A percentile compares a stretch with the other conserved stretches of the same genome.
Evolutionary conservation across 345 rosid species (phyloP).

Genomic region (Durio zibethinus): DNA sequence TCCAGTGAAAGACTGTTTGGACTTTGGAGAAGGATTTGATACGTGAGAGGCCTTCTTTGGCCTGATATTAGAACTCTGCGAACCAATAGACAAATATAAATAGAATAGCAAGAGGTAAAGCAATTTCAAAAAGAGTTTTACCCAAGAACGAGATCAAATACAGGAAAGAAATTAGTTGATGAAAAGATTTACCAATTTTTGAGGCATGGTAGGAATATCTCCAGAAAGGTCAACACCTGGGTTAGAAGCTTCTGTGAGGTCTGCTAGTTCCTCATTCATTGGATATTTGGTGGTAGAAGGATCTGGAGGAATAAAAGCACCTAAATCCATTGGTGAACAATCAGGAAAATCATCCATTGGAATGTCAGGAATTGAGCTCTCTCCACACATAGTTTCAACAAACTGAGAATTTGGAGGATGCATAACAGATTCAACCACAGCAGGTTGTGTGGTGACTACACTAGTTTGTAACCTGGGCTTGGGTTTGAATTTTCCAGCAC

Average conservation of each 20-base stretch:
- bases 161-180: neutral
- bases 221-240: conserved; percentile 21
- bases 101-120: neutral
- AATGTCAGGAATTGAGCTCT: conserved; percentile 37
- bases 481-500: conserved; percentile 43
- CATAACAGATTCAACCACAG: conserved; percentile 27
- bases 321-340: conserved; percentile 33
- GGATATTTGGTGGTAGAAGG: conserved; percentile 28
- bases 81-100: neutral
- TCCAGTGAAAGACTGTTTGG: conserved; percentile 16
- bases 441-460: conserved; percentile 11
- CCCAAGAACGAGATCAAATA: neutral
- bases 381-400: conserved; percentile 25
- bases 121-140: neutral
- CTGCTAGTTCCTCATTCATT: conserved; percentile 20
- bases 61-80: conserved; percentile 22
- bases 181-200: conserved; percentile 36
- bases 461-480: conserved; percentile 33
- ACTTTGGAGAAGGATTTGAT: conserved; percentile 14
- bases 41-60: conserved; percentile 21
- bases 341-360: conserved; percentile 31
- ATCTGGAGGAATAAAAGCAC: conserved; percentile 23
- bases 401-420: conserved; percentile 18
- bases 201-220: conserved; percentile 27
- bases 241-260: conserved; percentile 21